Conservation (phyloP, 2,329 filamentous ascomycete species). For the Waltergamsia citrina region DNA sequence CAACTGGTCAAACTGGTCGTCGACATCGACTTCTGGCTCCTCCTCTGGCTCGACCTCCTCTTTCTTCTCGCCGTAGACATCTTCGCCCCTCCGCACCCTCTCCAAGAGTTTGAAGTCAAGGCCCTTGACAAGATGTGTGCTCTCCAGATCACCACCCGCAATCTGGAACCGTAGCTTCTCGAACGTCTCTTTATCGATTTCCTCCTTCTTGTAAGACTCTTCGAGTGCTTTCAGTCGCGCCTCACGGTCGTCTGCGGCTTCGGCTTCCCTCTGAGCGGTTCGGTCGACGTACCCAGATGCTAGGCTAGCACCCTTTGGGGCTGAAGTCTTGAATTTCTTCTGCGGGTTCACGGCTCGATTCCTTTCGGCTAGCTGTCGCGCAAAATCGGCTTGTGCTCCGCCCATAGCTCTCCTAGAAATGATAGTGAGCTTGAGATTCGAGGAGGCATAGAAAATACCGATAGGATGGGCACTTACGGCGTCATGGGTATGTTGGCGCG, state of each 20-base stretch:
- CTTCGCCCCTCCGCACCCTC: conserved; percentile 58
- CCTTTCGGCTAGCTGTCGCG: conserved; percentile 72
- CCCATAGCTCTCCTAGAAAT: conserved; percentile 51
- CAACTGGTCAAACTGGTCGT: conserved; percentile 56
- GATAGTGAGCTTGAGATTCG: conserved; percentile 12
- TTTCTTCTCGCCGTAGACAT: conserved; percentile 39
- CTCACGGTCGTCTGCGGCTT: conserved; percentile 44
- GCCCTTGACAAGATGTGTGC: conserved; percentile 85
- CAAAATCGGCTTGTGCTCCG: conserved; percentile 57
- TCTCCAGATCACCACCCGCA: conserved; percentile 68
- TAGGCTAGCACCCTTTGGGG: conserved; percentile 75
- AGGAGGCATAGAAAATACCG: background rate
- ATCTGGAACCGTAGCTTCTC: conserved; percentile 67
- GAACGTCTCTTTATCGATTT: conserved; percentile 75
- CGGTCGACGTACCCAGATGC: conserved; percentile 79
- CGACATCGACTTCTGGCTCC: conserved; percentile 32
- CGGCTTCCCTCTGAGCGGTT: conserved; percentile 51
- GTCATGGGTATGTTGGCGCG: conserved; percentile 88
- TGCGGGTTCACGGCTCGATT: conserved; percentile 43
- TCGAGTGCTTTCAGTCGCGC: conserved; percentile 69
- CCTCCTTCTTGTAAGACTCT: conserved; percentile 69
- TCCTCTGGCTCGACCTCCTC: conserved; percentile 19
- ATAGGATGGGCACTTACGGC: conserved; percentile 57
- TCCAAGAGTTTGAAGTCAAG: conserved; percentile 76
- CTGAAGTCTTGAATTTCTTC: conserved; percentile 70